Percentiles rank a stretch among this genome's conserved stretches.
Conservation (phyloP, 805 yeast genomes). For the Candida ipomoeae region DNA sequence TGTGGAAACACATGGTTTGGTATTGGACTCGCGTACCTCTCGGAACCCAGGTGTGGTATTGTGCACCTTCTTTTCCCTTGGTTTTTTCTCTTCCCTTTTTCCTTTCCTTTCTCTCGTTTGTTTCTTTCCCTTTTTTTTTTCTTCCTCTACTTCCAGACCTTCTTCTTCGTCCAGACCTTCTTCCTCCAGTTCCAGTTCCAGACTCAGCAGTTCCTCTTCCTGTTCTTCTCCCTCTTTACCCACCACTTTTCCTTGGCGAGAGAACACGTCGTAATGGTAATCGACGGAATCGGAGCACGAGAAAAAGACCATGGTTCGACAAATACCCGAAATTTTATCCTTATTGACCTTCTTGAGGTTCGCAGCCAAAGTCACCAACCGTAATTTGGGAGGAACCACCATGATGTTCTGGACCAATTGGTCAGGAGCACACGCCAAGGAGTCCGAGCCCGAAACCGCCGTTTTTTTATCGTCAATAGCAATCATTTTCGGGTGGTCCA, state of each 20-base stretch:
- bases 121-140: background rate
- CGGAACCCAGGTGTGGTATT: conserved; percentile 1
- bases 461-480: conserved; percentile 28
- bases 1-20: conserved; percentile 40
- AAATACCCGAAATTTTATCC: conserved; percentile 26
- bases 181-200: background rate
- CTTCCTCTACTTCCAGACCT: background rate
- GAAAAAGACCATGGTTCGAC: conserved; percentile 76
- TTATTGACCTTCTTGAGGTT: conserved; percentile 45
- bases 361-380: conserved; percentile 78
- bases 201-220: conserved; percentile 12
- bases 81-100: background rate
- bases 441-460: conserved; percentile 3
- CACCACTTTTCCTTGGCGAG: conserved; percentile 50
- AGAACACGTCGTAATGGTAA: conserved; percentile 76
- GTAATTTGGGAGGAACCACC: conserved; percentile 88
- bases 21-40: conserved; percentile 8
- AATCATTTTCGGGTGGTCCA: conserved; percentile 71
- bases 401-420: conserved; percentile 77
- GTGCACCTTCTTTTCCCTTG: background rate
- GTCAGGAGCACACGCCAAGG: conserved; percentile 65
- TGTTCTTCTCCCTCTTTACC: conserved; percentile 18
- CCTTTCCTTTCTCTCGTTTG: background rate
- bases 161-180: too few relatives aligned
- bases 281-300: conserved; percentile 97